Evolutionary conservation across 441 rosid species (phyloP).

Genomic region (Corymbia calophylla): DNA sequence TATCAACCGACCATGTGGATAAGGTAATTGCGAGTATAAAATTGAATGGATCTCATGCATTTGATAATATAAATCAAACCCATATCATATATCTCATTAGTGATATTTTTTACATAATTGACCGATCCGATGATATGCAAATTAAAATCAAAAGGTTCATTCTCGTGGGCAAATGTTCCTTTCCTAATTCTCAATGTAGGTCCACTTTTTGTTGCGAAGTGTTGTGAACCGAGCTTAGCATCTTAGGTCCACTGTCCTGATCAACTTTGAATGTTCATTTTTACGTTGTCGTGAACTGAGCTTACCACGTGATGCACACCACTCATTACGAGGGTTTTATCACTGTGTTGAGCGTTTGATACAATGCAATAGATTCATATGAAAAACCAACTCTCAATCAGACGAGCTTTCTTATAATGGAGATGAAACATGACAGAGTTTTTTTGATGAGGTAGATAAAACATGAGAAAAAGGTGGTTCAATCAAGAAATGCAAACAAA

Average conservation of each 20-base stretch:
- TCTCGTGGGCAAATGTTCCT: neutral
- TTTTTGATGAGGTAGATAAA: neutral
- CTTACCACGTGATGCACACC: neutral
- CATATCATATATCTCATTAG: neutral
- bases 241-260: neutral
- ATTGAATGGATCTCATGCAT: rapidly evolving
- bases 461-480: neutral
- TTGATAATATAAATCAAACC: neutral
- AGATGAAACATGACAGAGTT: neutral
- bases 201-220: neutral
- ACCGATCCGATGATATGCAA: neutral
- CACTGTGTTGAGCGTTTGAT: neutral
- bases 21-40: neutral
- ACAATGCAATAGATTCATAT: neutral
- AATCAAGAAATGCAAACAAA: neutral
- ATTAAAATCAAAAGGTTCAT: neutral
- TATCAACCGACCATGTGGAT: neutral
- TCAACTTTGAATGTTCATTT: neutral
- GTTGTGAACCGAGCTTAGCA: neutral
- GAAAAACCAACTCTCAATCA: neutral
- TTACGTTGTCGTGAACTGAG: neutral
- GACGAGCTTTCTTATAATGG: neutral
- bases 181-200: neutral
- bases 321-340: neutral
- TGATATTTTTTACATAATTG: neutral